phyloP scores from a whole-genome alignment of 352 stramenopile species.

The Phytophthora hybrid region DNA sequence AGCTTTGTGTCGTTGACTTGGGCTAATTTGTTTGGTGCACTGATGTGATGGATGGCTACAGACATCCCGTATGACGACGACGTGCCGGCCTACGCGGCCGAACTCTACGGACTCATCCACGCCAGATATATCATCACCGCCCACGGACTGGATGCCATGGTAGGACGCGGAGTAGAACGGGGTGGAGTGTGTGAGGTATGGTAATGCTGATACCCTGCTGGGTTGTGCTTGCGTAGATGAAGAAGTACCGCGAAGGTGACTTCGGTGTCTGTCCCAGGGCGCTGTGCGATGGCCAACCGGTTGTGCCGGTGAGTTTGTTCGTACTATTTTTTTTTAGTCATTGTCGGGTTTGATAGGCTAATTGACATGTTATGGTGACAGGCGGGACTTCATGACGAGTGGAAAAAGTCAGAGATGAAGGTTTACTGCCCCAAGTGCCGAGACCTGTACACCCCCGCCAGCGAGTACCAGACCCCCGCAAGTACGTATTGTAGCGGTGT shows the following conservation, averaged over 20 bases:
- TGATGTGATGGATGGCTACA: slow-evolving; percentile 34
- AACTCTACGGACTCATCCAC: slow-evolving; percentile 92
- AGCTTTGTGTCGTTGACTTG: background rate
- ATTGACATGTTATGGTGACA: slow-evolving; percentile 18
- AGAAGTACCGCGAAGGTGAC: slow-evolving; percentile 91
- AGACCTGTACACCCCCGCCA: slow-evolving; percentile 88
- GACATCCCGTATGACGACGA: slow-evolving; percentile 92
- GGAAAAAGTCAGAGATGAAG: slow-evolving; percentile 92
- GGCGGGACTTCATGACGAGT: slow-evolving; percentile 89
- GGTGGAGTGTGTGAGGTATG: background rate
- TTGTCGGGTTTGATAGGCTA: too few species aligned
- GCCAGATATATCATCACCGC: slow-evolving; percentile 92
- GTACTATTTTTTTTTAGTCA: slow-evolving; percentile 4
- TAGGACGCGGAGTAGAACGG: slow-evolving; percentile 29
- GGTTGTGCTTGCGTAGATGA: slow-evolving; percentile 54
- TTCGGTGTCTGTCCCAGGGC: slow-evolving; percentile 89
- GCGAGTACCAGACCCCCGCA: slow-evolving; percentile 83
- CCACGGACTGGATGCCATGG: slow-evolving; percentile 90
- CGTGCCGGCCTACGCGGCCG: slow-evolving; percentile 84
- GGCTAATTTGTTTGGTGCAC: too few species aligned
- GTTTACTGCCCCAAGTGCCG: slow-evolving; percentile 92
- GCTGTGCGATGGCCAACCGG: slow-evolving; percentile 83
- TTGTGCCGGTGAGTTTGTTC: slow-evolving; percentile 72
- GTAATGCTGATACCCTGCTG: background rate
- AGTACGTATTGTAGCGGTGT: too few species aligned